phyloP scores from a whole-genome alignment of 2,329 filamentous ascomycete species.

The Paramyrothecium roridum region DNA sequence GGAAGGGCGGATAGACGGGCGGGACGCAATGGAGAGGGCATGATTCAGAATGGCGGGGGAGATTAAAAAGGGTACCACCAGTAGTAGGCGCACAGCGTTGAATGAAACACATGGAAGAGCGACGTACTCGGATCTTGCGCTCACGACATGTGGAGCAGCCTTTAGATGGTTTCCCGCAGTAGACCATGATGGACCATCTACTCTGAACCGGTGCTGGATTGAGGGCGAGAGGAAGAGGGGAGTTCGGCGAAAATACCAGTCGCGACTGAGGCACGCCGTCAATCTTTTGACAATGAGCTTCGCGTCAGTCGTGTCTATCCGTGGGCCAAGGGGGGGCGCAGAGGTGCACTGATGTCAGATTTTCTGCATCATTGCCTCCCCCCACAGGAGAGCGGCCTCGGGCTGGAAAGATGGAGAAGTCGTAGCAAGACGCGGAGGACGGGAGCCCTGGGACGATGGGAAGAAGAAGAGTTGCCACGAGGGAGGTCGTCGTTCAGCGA shows the following conservation, averaged over 20 bases:
- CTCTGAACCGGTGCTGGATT: neutral
- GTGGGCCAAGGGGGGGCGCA: no score
- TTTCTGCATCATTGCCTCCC: no score
- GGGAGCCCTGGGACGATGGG: no score
- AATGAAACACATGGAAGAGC: neutral
- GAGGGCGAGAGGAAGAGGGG: neutral
- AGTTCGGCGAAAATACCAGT: neutral
- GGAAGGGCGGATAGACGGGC: slow-evolving; percentile 6
- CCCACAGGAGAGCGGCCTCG: no score
- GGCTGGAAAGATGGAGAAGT: no score
- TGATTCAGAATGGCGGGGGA: neutral
- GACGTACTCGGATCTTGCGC: slow-evolving; percentile 53
- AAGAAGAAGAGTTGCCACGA: neutral
- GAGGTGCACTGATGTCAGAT: no score
- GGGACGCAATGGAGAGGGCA: neutral
- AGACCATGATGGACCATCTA: slow-evolving; percentile 37
- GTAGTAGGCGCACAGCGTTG: neutral
- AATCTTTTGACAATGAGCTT: no score
- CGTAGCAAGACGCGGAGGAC: no score
- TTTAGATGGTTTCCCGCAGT: slow-evolving; percentile 55
- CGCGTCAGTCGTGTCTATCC: no score
- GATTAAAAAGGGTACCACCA: neutral
- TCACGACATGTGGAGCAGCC: slow-evolving; percentile 54
- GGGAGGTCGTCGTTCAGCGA: neutral
- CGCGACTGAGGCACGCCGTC: neutral